A percentile compares a stretch with the other conserved stretches of the same genome.
Conservation (phyloP, 2,329 filamentous ascomycete species). For the Pseudonectria buxi region DNA sequence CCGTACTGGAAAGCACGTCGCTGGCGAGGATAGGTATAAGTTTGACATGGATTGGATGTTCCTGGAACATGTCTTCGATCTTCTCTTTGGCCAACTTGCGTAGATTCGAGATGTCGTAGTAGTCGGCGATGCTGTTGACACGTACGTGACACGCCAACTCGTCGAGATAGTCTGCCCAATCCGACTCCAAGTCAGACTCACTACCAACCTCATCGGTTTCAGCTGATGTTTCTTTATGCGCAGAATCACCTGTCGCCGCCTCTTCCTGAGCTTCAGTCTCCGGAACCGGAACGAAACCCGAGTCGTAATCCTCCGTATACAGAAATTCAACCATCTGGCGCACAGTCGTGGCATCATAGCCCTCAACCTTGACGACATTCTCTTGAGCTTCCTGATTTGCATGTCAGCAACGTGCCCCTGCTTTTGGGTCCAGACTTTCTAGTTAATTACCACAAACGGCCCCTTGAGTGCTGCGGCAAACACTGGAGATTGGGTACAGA, state of each 20-base stretch:
- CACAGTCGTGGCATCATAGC: conserved; percentile 11
- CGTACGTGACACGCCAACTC: conserved; percentile 11
- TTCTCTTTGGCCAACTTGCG: conserved; percentile 5
- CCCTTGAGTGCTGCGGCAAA: conserved; percentile 9
- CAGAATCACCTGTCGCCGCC: too few species aligned
- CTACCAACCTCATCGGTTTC: neutral
- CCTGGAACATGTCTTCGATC: conserved; percentile 2
- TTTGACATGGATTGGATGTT: too few species aligned
- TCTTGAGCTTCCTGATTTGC: conserved; percentile 8
- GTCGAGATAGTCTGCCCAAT: neutral
- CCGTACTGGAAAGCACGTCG: conserved; percentile 1
- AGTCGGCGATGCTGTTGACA: conserved; percentile 16
- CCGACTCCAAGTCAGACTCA: neutral
- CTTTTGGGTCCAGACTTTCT: too few species aligned
- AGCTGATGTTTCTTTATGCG: too few species aligned
- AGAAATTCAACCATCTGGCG: conserved; percentile 14
- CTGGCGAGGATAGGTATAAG: too few species aligned
- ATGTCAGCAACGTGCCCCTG: too few species aligned
- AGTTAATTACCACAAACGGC: conserved; percentile 11
- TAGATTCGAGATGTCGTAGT: conserved; percentile 12
- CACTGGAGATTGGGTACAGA: conserved; percentile 14
- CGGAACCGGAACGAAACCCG: neutral
- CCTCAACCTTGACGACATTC: conserved; percentile 7
- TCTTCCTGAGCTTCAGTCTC: too few species aligned
- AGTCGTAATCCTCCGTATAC: conserved; percentile 15